Evolutionary conservation across 2,329 filamentous ascomycete genomes (phyloP).

Genomic region (Colletotrichum noveboracense): DNA sequence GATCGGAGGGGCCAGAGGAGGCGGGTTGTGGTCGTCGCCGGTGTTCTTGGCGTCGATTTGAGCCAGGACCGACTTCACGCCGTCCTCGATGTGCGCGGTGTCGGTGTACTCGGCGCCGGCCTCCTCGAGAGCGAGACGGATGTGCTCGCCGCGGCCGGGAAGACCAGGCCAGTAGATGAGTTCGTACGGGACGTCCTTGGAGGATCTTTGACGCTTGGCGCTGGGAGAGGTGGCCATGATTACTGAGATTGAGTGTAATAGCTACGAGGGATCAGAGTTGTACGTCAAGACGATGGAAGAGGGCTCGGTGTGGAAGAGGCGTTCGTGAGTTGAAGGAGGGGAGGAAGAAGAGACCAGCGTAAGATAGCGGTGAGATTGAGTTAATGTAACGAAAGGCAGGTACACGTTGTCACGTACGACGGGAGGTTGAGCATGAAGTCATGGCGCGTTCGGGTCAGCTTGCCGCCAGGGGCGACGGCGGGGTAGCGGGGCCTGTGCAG

Average conservation of each 20-base stretch:
- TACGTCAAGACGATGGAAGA: background rate
- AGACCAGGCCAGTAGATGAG: conserved; percentile 75
- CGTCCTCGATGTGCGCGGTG: conserved; percentile 51
- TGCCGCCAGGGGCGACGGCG: background rate
- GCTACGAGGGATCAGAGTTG: background rate
- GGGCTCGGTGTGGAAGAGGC: background rate
- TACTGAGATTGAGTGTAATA: background rate
- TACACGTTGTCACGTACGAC: background rate
- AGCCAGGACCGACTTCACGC: conserved; percentile 53
- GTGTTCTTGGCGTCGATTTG: conserved; percentile 49
- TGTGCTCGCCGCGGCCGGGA: conserved; percentile 76
- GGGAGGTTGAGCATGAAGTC: conserved; percentile 9
- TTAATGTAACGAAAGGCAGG: background rate
- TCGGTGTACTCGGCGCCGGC: conserved; percentile 69
- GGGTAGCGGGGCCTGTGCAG: conserved; percentile 1
- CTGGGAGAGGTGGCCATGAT: conserved; percentile 21
- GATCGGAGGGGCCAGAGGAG: conserved; percentile 70
- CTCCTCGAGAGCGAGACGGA: conserved; percentile 77
- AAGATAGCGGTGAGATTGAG: background rate
- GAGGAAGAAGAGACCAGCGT: background rate
- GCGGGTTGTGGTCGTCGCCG: conserved; percentile 64
- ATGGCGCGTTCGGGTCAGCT: background rate
- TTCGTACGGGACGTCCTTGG: conserved; percentile 59
- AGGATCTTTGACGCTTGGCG: conserved; percentile 33
- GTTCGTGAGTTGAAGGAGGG: background rate